A percentile compares a stretch with the other conserved stretches of the same genome.
Conservation (phyloP, 2,329 filamentous ascomycete species). For the Aspergillus aculeatus region DNA sequence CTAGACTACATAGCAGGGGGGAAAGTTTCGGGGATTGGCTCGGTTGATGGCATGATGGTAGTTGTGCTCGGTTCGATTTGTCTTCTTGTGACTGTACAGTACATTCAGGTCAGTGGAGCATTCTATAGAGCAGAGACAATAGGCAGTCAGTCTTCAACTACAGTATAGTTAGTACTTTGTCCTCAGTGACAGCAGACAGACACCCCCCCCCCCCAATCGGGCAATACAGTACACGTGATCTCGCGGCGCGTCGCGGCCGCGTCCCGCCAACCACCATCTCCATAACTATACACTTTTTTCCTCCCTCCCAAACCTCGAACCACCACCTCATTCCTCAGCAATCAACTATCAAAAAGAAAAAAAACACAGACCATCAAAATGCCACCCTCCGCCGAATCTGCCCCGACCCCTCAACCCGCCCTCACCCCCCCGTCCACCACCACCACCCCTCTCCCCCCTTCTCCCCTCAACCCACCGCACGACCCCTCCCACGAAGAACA, state of each 20-base stretch:
- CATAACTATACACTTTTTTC: neutral
- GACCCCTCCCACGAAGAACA: constrained; percentile 72
- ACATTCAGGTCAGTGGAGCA: too few relatives aligned
- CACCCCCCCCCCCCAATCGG: neutral
- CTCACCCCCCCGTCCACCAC: constrained; percentile 10
- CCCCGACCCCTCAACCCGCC: constrained; percentile 1
- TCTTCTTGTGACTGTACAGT: too few relatives aligned
- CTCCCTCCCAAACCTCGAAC: neutral
- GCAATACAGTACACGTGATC: constrained; percentile 20
- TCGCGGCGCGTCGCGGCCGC: constrained; percentile 30
- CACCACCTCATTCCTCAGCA: neutral
- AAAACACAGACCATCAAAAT: constrained; percentile 2
- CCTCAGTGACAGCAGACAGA: too few relatives aligned
- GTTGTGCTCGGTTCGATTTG: too few relatives aligned
- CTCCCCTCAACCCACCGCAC: constrained; percentile 20
- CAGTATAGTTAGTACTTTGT: too few relatives aligned
- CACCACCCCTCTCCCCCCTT: constrained; percentile 7
- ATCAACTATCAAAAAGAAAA: neutral
- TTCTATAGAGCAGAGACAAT: too few relatives aligned
- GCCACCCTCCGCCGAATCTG: constrained; percentile 2
- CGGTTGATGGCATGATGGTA: too few relatives aligned
- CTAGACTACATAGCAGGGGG: too few relatives aligned
- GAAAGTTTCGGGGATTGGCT: too few relatives aligned
- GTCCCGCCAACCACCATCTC: constrained; percentile 9
- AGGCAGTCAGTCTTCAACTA: too few relatives aligned